Base-by-base conservation (phyloP, 164 flowering plant species). In the Nymphaea thermarum region DNA sequence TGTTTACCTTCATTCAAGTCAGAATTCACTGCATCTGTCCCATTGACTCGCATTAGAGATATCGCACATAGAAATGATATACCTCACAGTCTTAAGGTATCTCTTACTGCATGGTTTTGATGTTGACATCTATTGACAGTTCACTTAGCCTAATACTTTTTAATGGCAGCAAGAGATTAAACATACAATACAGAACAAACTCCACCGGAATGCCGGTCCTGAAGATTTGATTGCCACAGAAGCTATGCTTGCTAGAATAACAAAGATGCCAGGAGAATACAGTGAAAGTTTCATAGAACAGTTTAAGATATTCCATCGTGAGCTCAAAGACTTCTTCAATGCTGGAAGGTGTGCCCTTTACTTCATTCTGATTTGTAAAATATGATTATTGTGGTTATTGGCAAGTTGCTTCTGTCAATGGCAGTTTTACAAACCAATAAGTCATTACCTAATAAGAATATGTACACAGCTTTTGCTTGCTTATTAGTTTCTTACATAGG, bases 181-280 rank as follows among this genome's bases (percentile, higher is more conserved):
- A 80, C 98, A 93, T 73, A 93, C 98, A 63, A 93, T 93, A 80
- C 98, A 93, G 68, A 93, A 93, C 87, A 93, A 93, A 85, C 96
- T 93, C 76, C 98, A 93, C 60, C 86, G 98, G 6, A 84, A 83
- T 84, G 98, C 98, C 74, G 97, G 98, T n/a, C 97, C 98, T 47
- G 98, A 93, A 80, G 98, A 93, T 83, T 81, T 93, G 74, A 76
- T 93, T 85, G 86, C 98, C 65, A 93, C 98, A 64, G 92, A 90
- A 74, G 88, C 91, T 68, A 93, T 93, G 98, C 93, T 93, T 74
- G 86, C 82, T 11, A 86, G 86, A 82, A 84, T 93, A 63, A 93
- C 97, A 44, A 80, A 78, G 75, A 88, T 79, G 44, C 96, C 93
- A 75, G 97, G 98, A 68, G 84, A 93, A 75, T 93, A 89, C 78